Conservation (phyloP, 1,284 basidiomycete species). For the Hymenochaete sp. region DNA sequence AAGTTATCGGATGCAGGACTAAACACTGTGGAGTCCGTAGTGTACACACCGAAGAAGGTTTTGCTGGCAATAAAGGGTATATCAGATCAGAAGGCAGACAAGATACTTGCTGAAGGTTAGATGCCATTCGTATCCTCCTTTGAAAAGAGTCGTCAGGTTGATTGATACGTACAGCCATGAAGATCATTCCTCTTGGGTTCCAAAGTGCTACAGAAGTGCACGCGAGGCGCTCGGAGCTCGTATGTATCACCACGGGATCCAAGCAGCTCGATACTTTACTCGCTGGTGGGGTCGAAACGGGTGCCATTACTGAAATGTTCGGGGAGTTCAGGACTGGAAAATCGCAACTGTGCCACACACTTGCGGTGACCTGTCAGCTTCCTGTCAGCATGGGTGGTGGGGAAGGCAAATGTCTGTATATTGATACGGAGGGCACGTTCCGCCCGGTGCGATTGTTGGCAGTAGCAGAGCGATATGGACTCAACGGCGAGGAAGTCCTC, state of each 20-base stretch:
- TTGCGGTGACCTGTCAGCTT: constrained; percentile 96
- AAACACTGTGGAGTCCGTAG: constrained; percentile 92
- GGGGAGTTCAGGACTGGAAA: constrained; percentile 99
- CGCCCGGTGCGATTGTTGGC: constrained; percentile 91
- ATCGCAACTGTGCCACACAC: constrained; percentile 95
- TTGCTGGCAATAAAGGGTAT: constrained; percentile 93
- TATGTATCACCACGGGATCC: constrained; percentile 95
- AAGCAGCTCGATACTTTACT: constrained; percentile 94
- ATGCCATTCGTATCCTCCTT: constrained; percentile 9
- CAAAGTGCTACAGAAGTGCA: constrained; percentile 98
- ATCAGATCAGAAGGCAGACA: constrained; percentile 96
- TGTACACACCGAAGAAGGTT: constrained; percentile 95
- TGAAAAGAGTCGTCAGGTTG: not conserved
- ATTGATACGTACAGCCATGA: constrained; percentile 57
- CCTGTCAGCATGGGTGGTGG: constrained; percentile 98
- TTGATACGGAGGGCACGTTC: constrained; percentile 99
- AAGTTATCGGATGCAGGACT: constrained; percentile 91
- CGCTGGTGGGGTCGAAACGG: constrained; percentile 98
- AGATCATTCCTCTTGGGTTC: constrained; percentile 96
- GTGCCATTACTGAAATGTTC: constrained; percentile 96
- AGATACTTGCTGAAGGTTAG: constrained; percentile 86
- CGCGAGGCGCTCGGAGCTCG: constrained; percentile 88
- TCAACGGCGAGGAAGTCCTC: constrained; percentile 95
- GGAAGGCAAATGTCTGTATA: constrained; percentile 98
- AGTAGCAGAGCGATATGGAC: constrained; percentile 90